phyloP scores from a whole-genome alignment of 768 basidiomycete species.

The Rhodocollybia butyracea region DNA sequence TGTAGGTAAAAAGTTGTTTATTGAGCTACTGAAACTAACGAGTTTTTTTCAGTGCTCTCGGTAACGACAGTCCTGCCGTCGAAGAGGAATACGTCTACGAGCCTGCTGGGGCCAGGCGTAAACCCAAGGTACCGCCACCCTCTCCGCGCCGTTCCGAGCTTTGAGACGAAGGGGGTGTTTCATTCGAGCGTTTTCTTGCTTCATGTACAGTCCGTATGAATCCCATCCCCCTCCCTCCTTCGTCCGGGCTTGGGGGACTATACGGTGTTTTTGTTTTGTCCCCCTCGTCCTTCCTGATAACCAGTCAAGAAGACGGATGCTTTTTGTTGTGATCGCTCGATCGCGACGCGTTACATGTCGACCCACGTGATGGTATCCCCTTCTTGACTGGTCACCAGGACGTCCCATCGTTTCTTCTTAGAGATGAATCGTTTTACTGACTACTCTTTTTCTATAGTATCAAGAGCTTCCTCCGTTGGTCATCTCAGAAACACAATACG shows the following conservation, averaged over 20 bases:
- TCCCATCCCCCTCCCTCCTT: constrained; percentile 67
- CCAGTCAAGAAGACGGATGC: constrained; percentile 26
- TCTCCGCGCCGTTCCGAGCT: constrained; percentile 86
- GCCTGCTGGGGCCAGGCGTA: constrained; percentile 62
- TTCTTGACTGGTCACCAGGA: constrained; percentile 30
- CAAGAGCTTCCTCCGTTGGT: constrained; percentile 46
- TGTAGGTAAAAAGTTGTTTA: constrained; percentile 45
- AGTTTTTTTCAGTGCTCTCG: constrained; percentile 49
- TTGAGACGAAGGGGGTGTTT: constrained; percentile 86
- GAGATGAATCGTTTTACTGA: constrained; percentile 27
- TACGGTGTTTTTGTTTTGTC: constrained; percentile 70
- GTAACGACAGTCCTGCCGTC: constrained; percentile 63
- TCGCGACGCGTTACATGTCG: constrained; percentile 25
- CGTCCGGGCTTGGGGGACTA: constrained; percentile 86
- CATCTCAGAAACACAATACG: constrained; percentile 44
- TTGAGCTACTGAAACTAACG: not conserved
- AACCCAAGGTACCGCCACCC: constrained; percentile 89
- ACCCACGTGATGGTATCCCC: constrained; percentile 39
- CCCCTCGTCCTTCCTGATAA: constrained; percentile 61
- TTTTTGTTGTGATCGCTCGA: constrained; percentile 22
- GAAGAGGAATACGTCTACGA: constrained; percentile 85
- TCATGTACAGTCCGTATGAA: constrained; percentile 71
- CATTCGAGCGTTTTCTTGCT: constrained; percentile 37
- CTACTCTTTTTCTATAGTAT: constrained; percentile 28
- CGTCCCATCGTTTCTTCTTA: constrained; percentile 17